Evolutionary conservation across 352 stramenopile genomes (phyloP).

Genomic region (Phytophthora sp.): DNA sequence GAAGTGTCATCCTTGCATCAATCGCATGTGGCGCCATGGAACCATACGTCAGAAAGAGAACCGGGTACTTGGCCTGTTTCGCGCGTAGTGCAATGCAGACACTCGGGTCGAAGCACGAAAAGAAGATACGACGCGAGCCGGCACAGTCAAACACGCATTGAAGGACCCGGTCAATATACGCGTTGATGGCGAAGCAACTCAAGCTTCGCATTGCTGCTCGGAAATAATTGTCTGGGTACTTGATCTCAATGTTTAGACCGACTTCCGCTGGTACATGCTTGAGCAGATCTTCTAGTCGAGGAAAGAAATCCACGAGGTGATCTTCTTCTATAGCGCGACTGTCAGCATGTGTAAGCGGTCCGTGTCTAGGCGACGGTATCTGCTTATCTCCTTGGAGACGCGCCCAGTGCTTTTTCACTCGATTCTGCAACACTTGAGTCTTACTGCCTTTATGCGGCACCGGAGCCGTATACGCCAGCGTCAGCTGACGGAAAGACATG

Average conservation of each 20-base stretch:
- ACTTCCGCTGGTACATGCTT: conserved; percentile 76
- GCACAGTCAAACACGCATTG: conserved; percentile 74
- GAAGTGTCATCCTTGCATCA: conserved; percentile 66
- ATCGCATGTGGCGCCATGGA: conserved; percentile 49
- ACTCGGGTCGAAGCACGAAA: conserved; percentile 82
- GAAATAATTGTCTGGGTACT: conserved; percentile 72
- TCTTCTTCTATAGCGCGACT: conserved; percentile 35
- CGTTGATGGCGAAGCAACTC: conserved; percentile 72
- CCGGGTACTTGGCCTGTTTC: conserved; percentile 79
- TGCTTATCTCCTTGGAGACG: conserved; percentile 45
- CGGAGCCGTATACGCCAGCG: conserved; percentile 50
- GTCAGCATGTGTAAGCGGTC: conserved; percentile 12
- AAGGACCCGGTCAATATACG: conserved; percentile 76
- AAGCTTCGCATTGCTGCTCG: conserved; percentile 48
- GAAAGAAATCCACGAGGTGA: conserved; percentile 77
- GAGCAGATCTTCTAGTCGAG: conserved; percentile 67
- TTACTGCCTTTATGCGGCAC: conserved; percentile 44
- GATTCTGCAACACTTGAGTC: conserved; percentile 47
- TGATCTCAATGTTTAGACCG: conserved; percentile 84
- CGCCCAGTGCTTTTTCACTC: conserved; percentile 74
- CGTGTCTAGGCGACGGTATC: conserved; percentile 12
- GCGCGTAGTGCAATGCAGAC: conserved; percentile 69
- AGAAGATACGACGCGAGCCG: conserved; percentile 70
- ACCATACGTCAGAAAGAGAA: conserved; percentile 79
- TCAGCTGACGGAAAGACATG: conserved; percentile 68